These are phyloP conservation scores for Globisporangium viniferum DNA, from an alignment of 352 stramenopile genomes.

Conservation along the genomic window DNA sequence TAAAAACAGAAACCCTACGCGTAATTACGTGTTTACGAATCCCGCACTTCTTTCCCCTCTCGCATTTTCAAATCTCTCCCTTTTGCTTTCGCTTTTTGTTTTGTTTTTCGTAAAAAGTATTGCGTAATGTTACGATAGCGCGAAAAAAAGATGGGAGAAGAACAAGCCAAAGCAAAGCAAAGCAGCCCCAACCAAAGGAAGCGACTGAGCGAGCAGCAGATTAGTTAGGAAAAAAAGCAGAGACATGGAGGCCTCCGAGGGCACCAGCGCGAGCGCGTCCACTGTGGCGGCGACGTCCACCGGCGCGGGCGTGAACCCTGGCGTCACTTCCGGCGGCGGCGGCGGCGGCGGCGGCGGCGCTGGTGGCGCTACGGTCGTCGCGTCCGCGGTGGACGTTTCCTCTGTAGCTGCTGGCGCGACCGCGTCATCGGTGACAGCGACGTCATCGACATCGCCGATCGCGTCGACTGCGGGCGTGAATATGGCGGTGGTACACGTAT, in stretches of 20 bases:
- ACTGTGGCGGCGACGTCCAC: neutral
- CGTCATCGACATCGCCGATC: slow-evolving; percentile 19
- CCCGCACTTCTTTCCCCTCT: neutral
- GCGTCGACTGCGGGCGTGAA: slow-evolving; percentile 18
- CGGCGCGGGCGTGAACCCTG: neutral
- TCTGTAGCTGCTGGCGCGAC: slow-evolving; percentile 3
- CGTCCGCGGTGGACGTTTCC: slow-evolving; percentile 6
- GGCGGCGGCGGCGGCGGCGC: neutral
- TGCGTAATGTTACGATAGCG: slow-evolving; percentile 5
- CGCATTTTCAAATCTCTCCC: neutral
- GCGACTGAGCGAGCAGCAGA: neutral
- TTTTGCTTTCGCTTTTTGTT: neutral
- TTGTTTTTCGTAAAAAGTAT: slow-evolving; percentile 5
- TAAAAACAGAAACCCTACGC: slow-evolving; percentile 1
- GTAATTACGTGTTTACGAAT: slow-evolving; percentile 5
- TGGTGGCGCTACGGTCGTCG: slow-evolving; percentile 9
- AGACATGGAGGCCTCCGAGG: slow-evolving; percentile 13
- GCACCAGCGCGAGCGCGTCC: neutral
- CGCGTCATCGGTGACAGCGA: slow-evolving; percentile 9
- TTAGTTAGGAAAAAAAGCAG: neutral
- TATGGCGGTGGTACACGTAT: slow-evolving; percentile 1
- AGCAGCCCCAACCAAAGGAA: slow-evolving; percentile 7
- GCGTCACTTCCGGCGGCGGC: neutral
- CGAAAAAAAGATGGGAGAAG: slow-evolving; percentile 15
- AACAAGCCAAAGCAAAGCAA: slow-evolving; percentile 5